A percentile compares a stretch with the other conserved stretches of the same genome.
Evolutionary conservation across 495 filamentous ascomycete genomes (phyloP).

Genomic region (Xanthoparmelia taractica): DNA sequence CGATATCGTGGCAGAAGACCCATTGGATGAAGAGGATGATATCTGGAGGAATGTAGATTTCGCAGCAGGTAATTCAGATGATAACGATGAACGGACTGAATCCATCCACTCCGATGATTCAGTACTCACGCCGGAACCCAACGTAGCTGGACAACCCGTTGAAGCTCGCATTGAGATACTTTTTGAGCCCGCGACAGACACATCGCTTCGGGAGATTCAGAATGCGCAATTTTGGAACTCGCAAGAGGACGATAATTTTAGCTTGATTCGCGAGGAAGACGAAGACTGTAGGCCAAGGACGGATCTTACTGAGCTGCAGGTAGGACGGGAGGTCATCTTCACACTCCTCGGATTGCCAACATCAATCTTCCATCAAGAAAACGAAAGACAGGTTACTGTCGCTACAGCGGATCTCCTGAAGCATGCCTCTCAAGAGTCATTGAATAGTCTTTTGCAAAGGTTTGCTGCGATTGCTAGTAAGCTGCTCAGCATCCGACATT

Average conservation of each 20-base stretch:
- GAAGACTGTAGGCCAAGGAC: conserved; percentile 32
- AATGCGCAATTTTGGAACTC: conserved; percentile 60
- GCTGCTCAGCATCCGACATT: conserved; percentile 44
- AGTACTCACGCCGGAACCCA: not conserved
- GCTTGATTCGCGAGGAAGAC: conserved; percentile 26
- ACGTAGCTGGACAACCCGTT: not conserved
- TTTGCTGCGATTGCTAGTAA: conserved; percentile 41
- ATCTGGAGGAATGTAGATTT: conserved; percentile 78
- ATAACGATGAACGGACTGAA: conserved; percentile 29
- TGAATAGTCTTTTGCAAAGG: conserved; percentile 36
- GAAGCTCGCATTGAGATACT: conserved; percentile 14
- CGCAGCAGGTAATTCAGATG: conserved; percentile 55
- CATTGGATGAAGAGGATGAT: conserved; percentile 57
- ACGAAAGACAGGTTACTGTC: conserved; percentile 34
- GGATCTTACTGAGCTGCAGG: conserved; percentile 61
- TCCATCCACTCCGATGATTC: conserved; percentile 2
- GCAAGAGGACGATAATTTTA: conserved; percentile 26
- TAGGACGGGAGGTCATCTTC: conserved; percentile 69
- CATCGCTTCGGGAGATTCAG: conserved; percentile 30
- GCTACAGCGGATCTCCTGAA: conserved; percentile 35
- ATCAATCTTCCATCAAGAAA: conserved; percentile 50
- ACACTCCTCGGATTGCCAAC: conserved; percentile 79
- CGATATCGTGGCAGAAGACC: conserved; percentile 65
- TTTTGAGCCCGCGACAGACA: not conserved
- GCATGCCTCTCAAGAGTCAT: conserved; percentile 34